These are phyloP conservation scores for Yamadazyma atlantica DNA, from an alignment of 1,139 yeast species.

Conservation along the genomic window DNA sequence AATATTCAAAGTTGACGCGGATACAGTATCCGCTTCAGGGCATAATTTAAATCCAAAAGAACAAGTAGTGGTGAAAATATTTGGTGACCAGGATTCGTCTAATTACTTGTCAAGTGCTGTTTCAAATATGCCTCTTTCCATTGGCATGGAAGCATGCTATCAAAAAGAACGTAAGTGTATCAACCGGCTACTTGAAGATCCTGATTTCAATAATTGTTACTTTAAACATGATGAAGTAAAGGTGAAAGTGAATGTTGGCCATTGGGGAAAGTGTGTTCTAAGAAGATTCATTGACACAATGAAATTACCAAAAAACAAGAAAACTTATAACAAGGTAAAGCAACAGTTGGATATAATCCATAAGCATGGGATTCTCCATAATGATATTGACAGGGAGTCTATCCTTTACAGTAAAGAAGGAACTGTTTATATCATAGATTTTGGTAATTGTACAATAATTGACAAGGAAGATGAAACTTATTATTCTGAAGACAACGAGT, in stretches of 20 bases:
- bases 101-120: not conserved
- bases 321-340: not conserved
- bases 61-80: not conserved
- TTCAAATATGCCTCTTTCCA: too few species aligned
- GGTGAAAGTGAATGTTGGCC: not conserved
- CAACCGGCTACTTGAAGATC: not conserved
- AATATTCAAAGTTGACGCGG: too few species aligned
- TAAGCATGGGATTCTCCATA: not conserved
- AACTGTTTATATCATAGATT: not conserved
- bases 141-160: not conserved
- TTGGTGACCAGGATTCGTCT: not conserved
- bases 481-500: too few species aligned
- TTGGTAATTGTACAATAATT: too few species aligned
- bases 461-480: too few species aligned
- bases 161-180: not conserved
- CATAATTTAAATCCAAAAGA: too few species aligned
- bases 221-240: not conserved
- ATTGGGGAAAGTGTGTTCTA: not conserved
- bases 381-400: not conserved
- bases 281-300: not conserved
- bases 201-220: conserved; percentile 1
- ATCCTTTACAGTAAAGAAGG: not conserved
- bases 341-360: not conserved
- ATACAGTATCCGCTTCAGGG: too few species aligned
- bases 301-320: not conserved